Percentiles rank a stretch among this genome's conserved stretches.
Evolutionary conservation across 2,329 filamentous ascomycete genomes (phyloP).

Genomic region (Calonectria pteridis): DNA sequence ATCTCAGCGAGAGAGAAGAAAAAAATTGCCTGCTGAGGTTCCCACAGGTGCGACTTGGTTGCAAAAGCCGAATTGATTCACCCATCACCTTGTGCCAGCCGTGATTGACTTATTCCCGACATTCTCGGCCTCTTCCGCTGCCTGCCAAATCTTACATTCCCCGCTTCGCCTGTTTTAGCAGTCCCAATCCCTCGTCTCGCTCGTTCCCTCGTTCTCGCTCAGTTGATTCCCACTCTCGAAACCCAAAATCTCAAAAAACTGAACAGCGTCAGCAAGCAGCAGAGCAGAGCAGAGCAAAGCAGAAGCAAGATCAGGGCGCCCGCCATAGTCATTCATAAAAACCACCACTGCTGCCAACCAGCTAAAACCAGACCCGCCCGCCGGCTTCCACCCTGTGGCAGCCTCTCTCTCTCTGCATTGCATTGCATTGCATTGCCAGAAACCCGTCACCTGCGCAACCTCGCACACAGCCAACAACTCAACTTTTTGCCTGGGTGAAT

Average conservation of each 20-base stretch:
- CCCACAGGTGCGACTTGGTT: not conserved
- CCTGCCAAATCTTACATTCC: slow-evolving; percentile 10
- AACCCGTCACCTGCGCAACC: not conserved
- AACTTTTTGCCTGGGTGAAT: not conserved
- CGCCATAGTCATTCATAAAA: slow-evolving; percentile 2
- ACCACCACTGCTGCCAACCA: not conserved
- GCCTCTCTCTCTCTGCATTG: not conserved
- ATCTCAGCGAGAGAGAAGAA: not conserved
- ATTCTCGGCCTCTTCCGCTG: slow-evolving; percentile 5
- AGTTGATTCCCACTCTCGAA: not conserved
- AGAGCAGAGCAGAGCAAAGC: not conserved
- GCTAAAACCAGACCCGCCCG: not conserved
- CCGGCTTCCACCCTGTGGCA: not conserved
- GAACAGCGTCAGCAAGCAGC: slow-evolving; percentile 1
- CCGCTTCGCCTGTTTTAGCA: slow-evolving; percentile 4
- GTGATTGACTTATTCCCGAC: slow-evolving; percentile 1
- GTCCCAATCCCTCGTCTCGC: not conserved
- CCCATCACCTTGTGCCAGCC: not conserved
- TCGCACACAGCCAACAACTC: not conserved
- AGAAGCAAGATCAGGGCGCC: not conserved
- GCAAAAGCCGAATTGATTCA: slow-evolving; percentile 7
- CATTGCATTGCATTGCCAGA: not conserved
- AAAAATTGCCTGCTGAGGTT: not conserved
- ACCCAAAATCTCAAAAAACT: not conserved
- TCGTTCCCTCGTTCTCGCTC: not conserved